Conservation (phyloP, 2,329 filamentous ascomycete genomes). For the Beauveria asiatica region DNA sequence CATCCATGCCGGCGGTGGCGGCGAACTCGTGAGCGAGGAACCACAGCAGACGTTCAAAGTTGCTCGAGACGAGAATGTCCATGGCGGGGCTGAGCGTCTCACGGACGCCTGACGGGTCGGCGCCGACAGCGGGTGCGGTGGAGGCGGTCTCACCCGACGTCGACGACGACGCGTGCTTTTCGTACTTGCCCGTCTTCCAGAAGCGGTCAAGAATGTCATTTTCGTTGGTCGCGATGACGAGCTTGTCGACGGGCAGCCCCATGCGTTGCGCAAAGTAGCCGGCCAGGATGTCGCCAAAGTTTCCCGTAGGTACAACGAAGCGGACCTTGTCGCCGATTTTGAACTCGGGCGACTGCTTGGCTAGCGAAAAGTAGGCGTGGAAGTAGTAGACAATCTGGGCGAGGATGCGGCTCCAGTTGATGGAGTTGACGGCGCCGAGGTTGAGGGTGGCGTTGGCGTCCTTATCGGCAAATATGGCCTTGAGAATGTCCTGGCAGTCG, state of each 20-base stretch:
- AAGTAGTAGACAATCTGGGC: conserved; percentile 98
- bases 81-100: conserved; percentile 92
- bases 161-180: conserved; percentile 56
- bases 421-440: conserved; percentile 90
- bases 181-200: conserved; percentile 83
- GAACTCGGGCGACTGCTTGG: conserved; percentile 49
- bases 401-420: conserved; percentile 92
- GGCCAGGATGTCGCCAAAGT: conserved; percentile 91
- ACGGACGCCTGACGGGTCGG: conserved; percentile 67
- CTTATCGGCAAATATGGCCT: conserved; percentile 80
- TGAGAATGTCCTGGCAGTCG: conserved; percentile 95
- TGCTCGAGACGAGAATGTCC: conserved; percentile 94
- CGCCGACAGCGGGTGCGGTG: conserved; percentile 53
- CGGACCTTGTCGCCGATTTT: conserved; percentile 61
- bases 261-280: conserved; percentile 89
- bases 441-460: conserved; percentile 75
- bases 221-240: conserved; percentile 91
- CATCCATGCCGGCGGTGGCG: conserved; percentile 49
- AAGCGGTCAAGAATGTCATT: conserved; percentile 96
- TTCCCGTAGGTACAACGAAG: conserved; percentile 88
- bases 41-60: conserved; percentile 95
- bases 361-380: conserved; percentile 81
- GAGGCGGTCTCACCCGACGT: conserved; percentile 51
- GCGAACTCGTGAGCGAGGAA: conserved; percentile 74
- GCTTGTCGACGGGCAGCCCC: conserved; percentile 80